Percentiles rank a stretch among this genome's conserved stretches.
Evolutionary conservation across 1,284 basidiomycete genomes (phyloP).

Genomic region (Rhodofomes roseus): DNA sequence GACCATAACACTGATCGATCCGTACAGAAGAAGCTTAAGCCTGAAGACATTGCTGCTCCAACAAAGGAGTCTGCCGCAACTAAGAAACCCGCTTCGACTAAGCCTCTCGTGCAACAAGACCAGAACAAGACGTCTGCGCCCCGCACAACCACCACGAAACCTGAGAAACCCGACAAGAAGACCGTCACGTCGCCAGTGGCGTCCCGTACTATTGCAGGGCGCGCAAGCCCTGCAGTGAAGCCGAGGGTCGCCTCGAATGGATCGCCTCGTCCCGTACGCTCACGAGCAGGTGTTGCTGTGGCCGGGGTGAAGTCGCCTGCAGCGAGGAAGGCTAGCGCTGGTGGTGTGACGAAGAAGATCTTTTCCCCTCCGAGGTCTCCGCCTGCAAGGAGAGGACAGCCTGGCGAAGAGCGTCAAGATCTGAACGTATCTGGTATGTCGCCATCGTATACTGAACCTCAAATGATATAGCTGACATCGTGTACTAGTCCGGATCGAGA

Average conservation of each 20-base stretch:
- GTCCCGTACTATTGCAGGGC: neutral
- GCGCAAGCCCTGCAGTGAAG: conserved; percentile 7
- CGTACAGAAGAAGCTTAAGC: conserved; percentile 25
- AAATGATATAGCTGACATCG: neutral
- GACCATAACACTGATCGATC: neutral
- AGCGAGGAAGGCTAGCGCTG: neutral
- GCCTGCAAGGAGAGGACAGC: conserved; percentile 6
- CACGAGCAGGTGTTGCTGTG: conserved; percentile 5
- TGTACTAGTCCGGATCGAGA: conserved; percentile 22
- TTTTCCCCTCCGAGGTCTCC: conserved; percentile 23
- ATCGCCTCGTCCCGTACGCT: conserved; percentile 11
- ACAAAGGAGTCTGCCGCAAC: conserved; percentile 6
- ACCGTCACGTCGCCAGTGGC: neutral
- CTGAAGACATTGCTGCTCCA: conserved; percentile 16
- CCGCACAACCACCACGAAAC: conserved; percentile 4
- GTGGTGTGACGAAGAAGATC: conserved; percentile 11
- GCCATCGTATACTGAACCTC: neutral
- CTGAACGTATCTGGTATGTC: conserved; percentile 20
- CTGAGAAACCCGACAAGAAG: conserved; percentile 11
- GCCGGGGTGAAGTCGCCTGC: conserved; percentile 11
- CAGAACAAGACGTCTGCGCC: conserved; percentile 18
- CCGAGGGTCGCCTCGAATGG: conserved; percentile 4
- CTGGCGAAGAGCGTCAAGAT: conserved; percentile 7
- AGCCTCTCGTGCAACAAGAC: conserved; percentile 24
- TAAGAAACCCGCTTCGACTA: conserved; percentile 6